Evolutionary conservation across 1,284 basidiomycete species (phyloP), one percentile per base, ranked within the genome.

Genomic region (Cryptococcus sp.): DNA sequence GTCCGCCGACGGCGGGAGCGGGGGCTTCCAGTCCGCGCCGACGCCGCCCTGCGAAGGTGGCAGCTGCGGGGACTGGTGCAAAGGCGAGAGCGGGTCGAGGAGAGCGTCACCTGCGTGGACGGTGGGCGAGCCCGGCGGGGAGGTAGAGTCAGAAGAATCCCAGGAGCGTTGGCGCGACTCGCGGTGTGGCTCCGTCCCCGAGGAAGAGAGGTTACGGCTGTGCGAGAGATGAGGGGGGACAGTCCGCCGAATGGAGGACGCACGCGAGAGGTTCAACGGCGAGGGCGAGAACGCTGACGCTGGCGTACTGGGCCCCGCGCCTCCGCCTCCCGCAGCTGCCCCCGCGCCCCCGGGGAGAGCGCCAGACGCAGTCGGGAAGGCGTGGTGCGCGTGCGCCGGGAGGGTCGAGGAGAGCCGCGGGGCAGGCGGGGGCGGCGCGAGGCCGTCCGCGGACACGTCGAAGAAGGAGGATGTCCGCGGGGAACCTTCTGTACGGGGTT

Each of bases 381-480:
- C 33, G 9, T 38, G 54, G 12, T 58, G 45, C 23, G 40, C 23
- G 40, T 46, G 12, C 46, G 46, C 40, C 21, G 24, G 7, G 35
- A 13, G 64, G 56, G 12, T 33, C 28, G 63, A 33, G 20, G 47
- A 21, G 40, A 65, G 57, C 12, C 62, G 51, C 6, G 65, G 68
- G 18, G 69, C 62, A 1, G 71, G 66, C 3, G 66, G 63, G 2
- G 69, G 67, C 2, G 67, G 67, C 48, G 61, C 42, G 23, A 51
- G 52, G 13, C 59, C 59, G 12, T 64, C 49, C 9, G 63, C 56
- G 1, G 69, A 59, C 18, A 63, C 55, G 51, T 71, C 71, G 53
- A 76, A 77, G 63, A 76, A 77, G 3, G 72, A 75, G 16, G 68
- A 68, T 18, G 72, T 77, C 28, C 66, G 45, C 7, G 67, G 60